Conservation (phyloP, 2,329 filamentous ascomycete genomes). For the Zymoseptoria ardabiliae region DNA sequence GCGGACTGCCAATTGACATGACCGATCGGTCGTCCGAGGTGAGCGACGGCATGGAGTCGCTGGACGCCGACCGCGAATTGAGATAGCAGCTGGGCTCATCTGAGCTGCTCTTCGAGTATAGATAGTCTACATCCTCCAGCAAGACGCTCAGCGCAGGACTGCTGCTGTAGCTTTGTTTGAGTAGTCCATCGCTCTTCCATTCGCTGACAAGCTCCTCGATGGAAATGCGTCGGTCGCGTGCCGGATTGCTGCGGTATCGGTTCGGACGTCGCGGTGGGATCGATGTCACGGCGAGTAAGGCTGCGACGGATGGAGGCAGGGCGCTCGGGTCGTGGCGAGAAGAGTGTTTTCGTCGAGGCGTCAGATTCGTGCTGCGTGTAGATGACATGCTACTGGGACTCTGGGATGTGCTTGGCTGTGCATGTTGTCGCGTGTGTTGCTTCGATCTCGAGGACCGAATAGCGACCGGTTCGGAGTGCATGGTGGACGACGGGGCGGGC, state of each 20-base stretch:
- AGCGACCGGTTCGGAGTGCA: slow-evolving; percentile 32
- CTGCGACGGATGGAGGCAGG: slow-evolving; percentile 49
- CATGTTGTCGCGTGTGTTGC: slow-evolving; percentile 27
- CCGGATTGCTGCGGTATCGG: slow-evolving; percentile 35
- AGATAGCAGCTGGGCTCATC: slow-evolving; percentile 27
- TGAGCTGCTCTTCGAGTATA: slow-evolving; percentile 26
- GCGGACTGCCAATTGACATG: slow-evolving; percentile 37
- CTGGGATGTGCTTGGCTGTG: slow-evolving; percentile 12
- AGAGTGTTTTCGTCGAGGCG: slow-evolving; percentile 18
- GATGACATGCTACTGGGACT: slow-evolving; percentile 18
- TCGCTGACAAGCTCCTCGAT: slow-evolving; percentile 52
- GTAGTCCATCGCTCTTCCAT: slow-evolving; percentile 42
- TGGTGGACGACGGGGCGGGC: slow-evolving; percentile 3
- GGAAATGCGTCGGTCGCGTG: slow-evolving; percentile 39
- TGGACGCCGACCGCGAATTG: slow-evolving; percentile 47
- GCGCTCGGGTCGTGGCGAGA: slow-evolving; percentile 35
- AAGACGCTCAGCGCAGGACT: slow-evolving; percentile 45
- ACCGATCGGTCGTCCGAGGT: slow-evolving; percentile 42
- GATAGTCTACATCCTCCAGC: slow-evolving; percentile 45
- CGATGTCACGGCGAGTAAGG: slow-evolving; percentile 51
- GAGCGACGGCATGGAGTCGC: slow-evolving; percentile 51
- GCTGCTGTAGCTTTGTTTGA: slow-evolving; percentile 25
- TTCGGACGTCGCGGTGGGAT: slow-evolving; percentile 45
- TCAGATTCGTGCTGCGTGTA: slow-evolving; percentile 12
- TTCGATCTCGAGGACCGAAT: slow-evolving; percentile 33